Evolutionary conservation across 768 basidiomycete genomes (phyloP).

Genomic region (Tulasnella sp.): DNA sequence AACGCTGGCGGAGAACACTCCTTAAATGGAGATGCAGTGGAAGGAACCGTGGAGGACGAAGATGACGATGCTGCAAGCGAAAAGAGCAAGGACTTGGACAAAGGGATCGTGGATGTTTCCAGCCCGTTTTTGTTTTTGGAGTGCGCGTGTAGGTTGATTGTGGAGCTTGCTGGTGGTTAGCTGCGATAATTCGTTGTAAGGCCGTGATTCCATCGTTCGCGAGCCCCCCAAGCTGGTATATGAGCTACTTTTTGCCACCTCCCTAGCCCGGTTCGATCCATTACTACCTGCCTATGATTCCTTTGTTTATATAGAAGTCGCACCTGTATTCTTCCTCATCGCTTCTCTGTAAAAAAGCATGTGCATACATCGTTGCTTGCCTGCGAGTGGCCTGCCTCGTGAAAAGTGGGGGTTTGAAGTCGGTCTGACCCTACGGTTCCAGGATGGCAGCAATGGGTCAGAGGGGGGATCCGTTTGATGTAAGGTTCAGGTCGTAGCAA

Average conservation of each 20-base stretch:
- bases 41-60: constrained; percentile 47
- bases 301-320: background rate
- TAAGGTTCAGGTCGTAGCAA: too few species aligned
- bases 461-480: too few species aligned
- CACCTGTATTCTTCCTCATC: background rate
- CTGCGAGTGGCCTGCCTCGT: too few species aligned
- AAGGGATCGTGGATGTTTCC: constrained; percentile 38
- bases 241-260: too few species aligned
- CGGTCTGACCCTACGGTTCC: too few species aligned
- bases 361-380: too few species aligned
- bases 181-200: background rate
- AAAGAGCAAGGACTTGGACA: constrained; percentile 27
- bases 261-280: background rate
- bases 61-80: constrained; percentile 53
- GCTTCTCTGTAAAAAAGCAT: background rate
- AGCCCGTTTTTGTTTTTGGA: constrained; percentile 95
- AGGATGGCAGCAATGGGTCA: too few species aligned
- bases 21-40: background rate
- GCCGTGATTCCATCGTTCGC: background rate
- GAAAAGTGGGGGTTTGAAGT: too few species aligned
- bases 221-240: too few species aligned
- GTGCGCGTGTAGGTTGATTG: constrained; percentile 85
- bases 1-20: constrained; percentile 21
- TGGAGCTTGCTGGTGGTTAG: constrained; percentile 77
- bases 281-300: background rate